phyloP scores from a whole-genome alignment of 805 yeast species.

The Monosporozyma aquatica region DNA sequence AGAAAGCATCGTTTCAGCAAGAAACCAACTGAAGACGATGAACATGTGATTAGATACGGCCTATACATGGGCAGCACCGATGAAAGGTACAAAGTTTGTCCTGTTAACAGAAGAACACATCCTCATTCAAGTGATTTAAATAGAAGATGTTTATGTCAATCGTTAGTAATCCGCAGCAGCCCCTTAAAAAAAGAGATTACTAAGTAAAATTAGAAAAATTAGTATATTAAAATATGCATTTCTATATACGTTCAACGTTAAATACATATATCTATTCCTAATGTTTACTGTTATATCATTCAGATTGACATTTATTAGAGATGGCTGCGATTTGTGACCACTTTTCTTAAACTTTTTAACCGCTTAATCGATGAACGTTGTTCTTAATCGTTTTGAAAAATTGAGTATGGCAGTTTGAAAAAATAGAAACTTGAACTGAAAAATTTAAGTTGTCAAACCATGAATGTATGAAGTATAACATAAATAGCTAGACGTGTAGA shows the following conservation, averaged over 20 bases:
- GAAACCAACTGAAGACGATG: background rate
- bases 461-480: no score
- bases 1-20: background rate
- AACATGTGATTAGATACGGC: background rate
- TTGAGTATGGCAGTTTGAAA: background rate
- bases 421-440: background rate
- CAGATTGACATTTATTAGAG: no score
- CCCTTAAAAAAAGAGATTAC: slow-evolving; percentile 8
- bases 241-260: background rate
- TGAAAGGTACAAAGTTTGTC: background rate
- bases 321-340: no score
- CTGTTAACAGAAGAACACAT: background rate
- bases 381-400: background rate
- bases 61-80: background rate
- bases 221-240: background rate
- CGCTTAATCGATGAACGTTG: background rate
- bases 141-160: slow-evolving; percentile 3
- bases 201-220: slow-evolving; percentile 6
- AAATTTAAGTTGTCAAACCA: slow-evolving; percentile 1
- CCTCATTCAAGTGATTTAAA: background rate
- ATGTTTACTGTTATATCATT: no score
- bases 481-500: no score
- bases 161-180: background rate
- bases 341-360: no score
- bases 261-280: no score